phyloP scores from a whole-genome alignment of 169 alveolate species.

The Perkinsus marinus region DNA sequence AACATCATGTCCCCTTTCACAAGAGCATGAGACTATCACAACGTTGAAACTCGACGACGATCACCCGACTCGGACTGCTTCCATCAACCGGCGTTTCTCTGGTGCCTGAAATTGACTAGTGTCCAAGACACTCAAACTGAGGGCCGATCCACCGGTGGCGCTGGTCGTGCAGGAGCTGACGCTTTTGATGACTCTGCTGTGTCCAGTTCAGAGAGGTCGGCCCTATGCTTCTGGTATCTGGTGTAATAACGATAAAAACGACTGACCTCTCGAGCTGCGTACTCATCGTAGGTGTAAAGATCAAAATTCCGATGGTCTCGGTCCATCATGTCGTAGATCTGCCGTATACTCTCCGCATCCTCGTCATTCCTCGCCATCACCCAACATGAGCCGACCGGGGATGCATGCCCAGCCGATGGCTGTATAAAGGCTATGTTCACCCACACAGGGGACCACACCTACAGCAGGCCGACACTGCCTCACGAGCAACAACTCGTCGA shows the following conservation, averaged over 20 bases:
- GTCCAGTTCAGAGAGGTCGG: background rate
- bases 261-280: background rate
- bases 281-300: background rate
- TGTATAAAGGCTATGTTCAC: slow-evolving; percentile 44
- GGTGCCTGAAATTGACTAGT: background rate
- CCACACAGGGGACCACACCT: slow-evolving; percentile 62
- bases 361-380: slow-evolving; percentile 59
- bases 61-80: background rate
- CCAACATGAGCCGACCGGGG: slow-evolving; percentile 54
- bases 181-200: background rate
- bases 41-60: background rate
- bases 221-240: background rate
- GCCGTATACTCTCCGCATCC: slow-evolving; percentile 48
- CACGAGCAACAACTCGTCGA: slow-evolving; percentile 2
- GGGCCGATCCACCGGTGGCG: background rate
- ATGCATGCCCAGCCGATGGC: background rate
- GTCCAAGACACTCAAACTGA: background rate
- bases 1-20: background rate
- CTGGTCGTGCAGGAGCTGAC: background rate
- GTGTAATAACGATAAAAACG: background rate
- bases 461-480: background rate
- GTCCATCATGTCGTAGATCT: slow-evolving; percentile 52
- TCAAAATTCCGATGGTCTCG: background rate
- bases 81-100: background rate
- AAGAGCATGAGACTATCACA: background rate